Evolutionary conservation across 257 asterid species (phyloP).

Genomic region (Nicotiana attenuata): DNA sequence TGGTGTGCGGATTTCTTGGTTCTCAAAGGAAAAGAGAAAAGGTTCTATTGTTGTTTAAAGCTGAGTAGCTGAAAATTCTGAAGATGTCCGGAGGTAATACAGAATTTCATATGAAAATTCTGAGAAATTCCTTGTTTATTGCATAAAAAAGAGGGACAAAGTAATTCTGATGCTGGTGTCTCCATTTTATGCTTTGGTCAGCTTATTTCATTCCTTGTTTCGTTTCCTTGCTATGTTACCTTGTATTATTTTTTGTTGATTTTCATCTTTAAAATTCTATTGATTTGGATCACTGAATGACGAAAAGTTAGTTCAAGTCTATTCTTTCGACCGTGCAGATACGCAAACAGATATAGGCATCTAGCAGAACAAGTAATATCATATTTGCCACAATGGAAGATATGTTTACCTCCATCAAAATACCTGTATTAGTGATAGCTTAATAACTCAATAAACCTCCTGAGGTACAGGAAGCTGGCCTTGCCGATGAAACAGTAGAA

Average conservation of each 20-base stretch:
- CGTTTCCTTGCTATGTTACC: background rate
- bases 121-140: background rate
- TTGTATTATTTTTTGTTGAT: too few relatives aligned
- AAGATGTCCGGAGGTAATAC: background rate
- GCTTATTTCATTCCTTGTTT: background rate
- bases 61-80: background rate
- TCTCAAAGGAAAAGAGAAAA: background rate
- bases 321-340: background rate
- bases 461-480: slow-evolving; percentile 87
- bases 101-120: background rate
- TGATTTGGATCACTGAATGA: background rate
- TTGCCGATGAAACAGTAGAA: slow-evolving; percentile 93
- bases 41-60: background rate
- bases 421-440: background rate
- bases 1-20: background rate
- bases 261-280: background rate
- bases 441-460: slow-evolving; percentile 42
- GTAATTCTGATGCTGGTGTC: background rate
- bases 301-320: background rate
- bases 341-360: background rate
- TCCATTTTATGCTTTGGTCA: background rate
- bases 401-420: background rate
- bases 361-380: background rate
- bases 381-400: background rate
- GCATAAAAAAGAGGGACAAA: background rate